Percentiles rank a stretch among this genome's conserved stretches.
phyloP scores from a whole-genome alignment of 129 eudicot species.

The Escallonia herrerae region DNA sequence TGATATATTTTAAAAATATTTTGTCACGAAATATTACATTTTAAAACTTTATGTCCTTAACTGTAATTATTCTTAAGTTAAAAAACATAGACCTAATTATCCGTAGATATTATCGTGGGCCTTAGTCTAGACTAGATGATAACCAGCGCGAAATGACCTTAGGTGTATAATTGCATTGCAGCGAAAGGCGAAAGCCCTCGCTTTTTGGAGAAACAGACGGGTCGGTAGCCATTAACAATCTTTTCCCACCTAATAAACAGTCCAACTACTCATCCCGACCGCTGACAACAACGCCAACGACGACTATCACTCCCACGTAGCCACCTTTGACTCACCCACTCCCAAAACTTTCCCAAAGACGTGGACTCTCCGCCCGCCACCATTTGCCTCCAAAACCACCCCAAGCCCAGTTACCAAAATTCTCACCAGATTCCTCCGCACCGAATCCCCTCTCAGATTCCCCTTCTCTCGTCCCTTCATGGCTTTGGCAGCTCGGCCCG shows the following conservation, averaged over 20 bases:
- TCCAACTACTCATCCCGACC: background rate
- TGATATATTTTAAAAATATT: too few species aligned
- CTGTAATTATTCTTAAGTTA: too few species aligned
- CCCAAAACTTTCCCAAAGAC: constrained; percentile 15
- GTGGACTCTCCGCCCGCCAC: constrained; percentile 38
- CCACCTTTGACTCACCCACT: constrained; percentile 25
- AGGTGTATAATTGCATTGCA: too few species aligned
- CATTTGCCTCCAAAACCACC: constrained; percentile 2
- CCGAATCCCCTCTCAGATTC: background rate
- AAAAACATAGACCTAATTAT: too few species aligned
- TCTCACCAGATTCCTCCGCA: background rate
- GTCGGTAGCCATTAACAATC: background rate
- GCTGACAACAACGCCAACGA: constrained; percentile 44
- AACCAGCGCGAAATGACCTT: too few species aligned
- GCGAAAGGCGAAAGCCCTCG: too few species aligned
- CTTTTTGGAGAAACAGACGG: background rate
- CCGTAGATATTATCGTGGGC: too few species aligned
- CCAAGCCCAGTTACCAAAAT: too few species aligned
- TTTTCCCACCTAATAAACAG: background rate
- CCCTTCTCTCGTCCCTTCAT: constrained; percentile 3
- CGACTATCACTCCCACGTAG: constrained; percentile 38
- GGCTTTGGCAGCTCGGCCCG: constrained; percentile 56
- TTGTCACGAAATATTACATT: too few species aligned
- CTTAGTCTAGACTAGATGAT: too few species aligned
- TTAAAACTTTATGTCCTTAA: too few species aligned